Evolutionary conservation across 805 yeast genomes (phyloP), one percentile per base, ranked within the genome.

Genomic region (Candida hungchunana): DNA sequence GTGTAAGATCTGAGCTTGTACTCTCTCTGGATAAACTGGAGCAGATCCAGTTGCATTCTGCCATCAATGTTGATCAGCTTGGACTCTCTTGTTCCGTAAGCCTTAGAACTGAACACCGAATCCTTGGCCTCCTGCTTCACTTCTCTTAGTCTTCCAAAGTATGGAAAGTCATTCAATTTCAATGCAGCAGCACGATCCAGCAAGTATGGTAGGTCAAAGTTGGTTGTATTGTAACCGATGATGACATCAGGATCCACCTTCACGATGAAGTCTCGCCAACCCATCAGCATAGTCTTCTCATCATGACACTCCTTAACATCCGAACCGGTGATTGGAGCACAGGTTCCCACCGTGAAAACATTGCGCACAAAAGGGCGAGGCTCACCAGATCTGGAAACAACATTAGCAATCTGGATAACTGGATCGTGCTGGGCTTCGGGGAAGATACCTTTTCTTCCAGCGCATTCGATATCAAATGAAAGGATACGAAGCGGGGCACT

Each of bases 381-480:
- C 24, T 82, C 88, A 31, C 98, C 97, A 34, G 81, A 79, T 34
- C 76, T 67, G 51, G 86, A 81, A 3, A 90, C 95, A 19, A 93
- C 96, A 54, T 87, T 90, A 6, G 98, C 98, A 44, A 93, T 94
- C 62, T 94, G 98, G 55, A 93, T 93, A 8, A 93, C 96, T 0
- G 96, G 83, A 64, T 93, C 99, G 31, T 77, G 73, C 43, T 83
- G 83, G 2, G 99, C 82, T 55, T 93, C 98, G 1, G 99, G 98
- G 59, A 93, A 93, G 10, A 93, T 74, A 36, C 98, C 98, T 46
- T 86, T 83, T 61, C 99, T 77, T 29, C 98, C 98, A 4, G 98
- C 93, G 72, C 99, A 93, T 62, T 93, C 99, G 43, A 93, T 93
- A 69, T 93, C 99, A 59, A 93, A 90, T 9, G 97, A 88, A 47